phyloP scores from a whole-genome alignment of 176 grass and related monocot species.

The Ananas comosus region DNA sequence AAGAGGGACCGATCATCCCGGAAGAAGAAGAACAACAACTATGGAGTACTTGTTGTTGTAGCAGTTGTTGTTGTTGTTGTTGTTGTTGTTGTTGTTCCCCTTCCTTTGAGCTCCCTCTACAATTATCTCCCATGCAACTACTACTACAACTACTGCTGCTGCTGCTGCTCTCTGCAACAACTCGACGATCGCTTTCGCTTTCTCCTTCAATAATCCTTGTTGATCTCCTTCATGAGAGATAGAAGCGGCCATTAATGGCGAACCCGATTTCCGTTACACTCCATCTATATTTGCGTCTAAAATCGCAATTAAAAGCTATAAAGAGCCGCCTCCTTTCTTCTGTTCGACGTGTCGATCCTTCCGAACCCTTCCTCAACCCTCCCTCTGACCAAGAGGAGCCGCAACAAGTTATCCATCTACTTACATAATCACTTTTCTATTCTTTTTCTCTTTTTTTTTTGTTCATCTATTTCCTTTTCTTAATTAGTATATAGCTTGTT shows the following conservation, averaged over 20 bases:
- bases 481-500: too few species aligned
- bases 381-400: constrained; percentile 35
- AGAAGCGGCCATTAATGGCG: constrained; percentile 45
- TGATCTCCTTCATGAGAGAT: constrained; percentile 24
- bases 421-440: too few species aligned
- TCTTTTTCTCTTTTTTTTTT: too few species aligned
- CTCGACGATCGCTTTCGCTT: neutral
- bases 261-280: constrained; percentile 40
- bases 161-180: neutral
- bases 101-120: neutral
- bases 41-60: too few species aligned
- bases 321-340: constrained; percentile 29
- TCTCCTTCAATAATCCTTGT: constrained; percentile 26
- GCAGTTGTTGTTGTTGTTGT: too few species aligned
- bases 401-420: too few species aligned
- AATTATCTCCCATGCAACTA: constrained; percentile 21
- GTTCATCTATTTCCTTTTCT: too few species aligned
- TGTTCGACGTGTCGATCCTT: constrained; percentile 12
- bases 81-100: too few species aligned
- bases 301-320: constrained; percentile 24
- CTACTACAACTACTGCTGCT: neutral
- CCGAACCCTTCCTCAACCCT: constrained; percentile 2
- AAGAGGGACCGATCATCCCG: constrained; percentile 27
- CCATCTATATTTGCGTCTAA: constrained; percentile 19
- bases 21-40: neutral